Evolutionary conservation across 1,284 basidiomycete genomes (phyloP).

Genomic region (Chiua sp.): DNA sequence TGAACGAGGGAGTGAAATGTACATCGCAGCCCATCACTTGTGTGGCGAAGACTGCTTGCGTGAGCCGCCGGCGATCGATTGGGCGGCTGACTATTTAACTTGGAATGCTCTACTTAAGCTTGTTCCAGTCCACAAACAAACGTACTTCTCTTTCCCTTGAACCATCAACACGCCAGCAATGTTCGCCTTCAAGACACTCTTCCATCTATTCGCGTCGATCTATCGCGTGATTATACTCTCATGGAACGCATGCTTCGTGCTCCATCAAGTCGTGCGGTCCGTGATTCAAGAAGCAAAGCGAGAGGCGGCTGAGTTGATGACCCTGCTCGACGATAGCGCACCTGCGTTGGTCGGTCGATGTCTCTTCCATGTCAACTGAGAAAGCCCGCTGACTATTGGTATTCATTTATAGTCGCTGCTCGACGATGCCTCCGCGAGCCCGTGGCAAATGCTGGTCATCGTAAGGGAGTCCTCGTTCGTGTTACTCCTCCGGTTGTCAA

Average conservation of each 20-base stretch:
- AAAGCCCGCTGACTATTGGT: conserved; percentile 16
- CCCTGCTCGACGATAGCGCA: conserved; percentile 12
- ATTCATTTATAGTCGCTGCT: conserved; percentile 5
- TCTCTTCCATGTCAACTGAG: background rate
- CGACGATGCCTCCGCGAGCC: background rate
- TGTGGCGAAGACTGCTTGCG: background rate
- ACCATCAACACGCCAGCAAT: conserved; percentile 13
- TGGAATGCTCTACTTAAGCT: conserved; percentile 5
- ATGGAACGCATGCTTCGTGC: conserved; percentile 21
- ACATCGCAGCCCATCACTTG: no score
- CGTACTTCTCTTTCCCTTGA: background rate
- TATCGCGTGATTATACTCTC: conserved; percentile 3
- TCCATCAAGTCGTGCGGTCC: conserved; percentile 15
- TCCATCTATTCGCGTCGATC: conserved; percentile 3
- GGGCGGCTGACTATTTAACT: conserved; percentile 8
- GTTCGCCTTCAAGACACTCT: conserved; percentile 1
- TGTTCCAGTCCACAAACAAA: background rate
- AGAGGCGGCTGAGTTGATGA: conserved; percentile 23
- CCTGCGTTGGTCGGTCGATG: conserved; percentile 19
- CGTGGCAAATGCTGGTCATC: conserved; percentile 27
- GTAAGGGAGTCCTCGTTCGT: conserved; percentile 25
- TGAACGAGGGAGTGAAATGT: no score
- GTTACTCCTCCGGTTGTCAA: conserved; percentile 26
- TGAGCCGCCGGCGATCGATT: background rate
- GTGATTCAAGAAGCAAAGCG: conserved; percentile 20